Evolutionary conservation across 2,329 filamentous ascomycete genomes (phyloP).

Genomic region (Ilyonectria destructans): DNA sequence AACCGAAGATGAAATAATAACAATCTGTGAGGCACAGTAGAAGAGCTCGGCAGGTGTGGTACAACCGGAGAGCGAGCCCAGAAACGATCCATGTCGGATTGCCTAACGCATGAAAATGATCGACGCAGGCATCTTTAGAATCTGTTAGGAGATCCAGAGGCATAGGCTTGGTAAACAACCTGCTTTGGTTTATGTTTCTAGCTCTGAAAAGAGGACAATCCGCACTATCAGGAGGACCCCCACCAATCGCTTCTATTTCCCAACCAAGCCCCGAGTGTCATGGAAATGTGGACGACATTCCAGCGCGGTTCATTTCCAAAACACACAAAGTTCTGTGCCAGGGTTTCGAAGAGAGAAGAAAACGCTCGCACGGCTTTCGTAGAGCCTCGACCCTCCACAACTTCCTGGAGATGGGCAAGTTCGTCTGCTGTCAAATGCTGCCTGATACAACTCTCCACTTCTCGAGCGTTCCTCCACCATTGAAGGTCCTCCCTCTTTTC

Average conservation of each 20-base stretch:
- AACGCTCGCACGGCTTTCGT: slow-evolving; percentile 31
- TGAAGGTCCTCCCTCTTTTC: slow-evolving; percentile 30
- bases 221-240: background rate
- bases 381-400: slow-evolving; percentile 41
- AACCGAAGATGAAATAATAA: too few species aligned
- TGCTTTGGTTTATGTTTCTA: background rate
- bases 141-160: too few species aligned
- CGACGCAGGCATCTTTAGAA: too few species aligned
- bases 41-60: too few species aligned
- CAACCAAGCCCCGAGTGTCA: slow-evolving; percentile 28
- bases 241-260: background rate
- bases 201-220: background rate
- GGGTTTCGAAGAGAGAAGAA: slow-evolving; percentile 37
- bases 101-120: too few species aligned
- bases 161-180: background rate
- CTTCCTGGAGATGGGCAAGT: slow-evolving; percentile 35
- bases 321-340: slow-evolving; percentile 46
- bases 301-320: slow-evolving; percentile 41
- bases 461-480: slow-evolving; percentile 46
- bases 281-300: slow-evolving; percentile 28
- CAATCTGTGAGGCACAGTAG: too few species aligned
- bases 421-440: slow-evolving; percentile 39
- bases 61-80: too few species aligned
- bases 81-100: too few species aligned
- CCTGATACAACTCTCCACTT: slow-evolving; percentile 43